Base-by-base conservation (phyloP, 495 filamentous ascomycete genomes). In the Daldinia vernicosa region DNA sequence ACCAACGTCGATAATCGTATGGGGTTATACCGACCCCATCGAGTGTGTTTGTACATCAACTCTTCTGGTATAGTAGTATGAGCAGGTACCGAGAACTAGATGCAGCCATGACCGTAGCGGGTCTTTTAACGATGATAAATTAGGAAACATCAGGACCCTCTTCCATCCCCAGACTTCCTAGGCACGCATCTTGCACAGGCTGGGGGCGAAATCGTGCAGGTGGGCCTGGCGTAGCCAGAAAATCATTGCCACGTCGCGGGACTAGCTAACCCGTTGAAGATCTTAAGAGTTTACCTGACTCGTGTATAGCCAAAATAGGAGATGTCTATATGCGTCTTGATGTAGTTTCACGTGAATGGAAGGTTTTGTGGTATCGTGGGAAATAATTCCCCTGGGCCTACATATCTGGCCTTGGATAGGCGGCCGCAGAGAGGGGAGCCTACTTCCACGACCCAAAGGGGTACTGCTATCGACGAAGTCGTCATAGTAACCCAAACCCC, bases 121-220 rank as follows among this genome's bases (percentile, higher is more conserved):
- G 27, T 62, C 28, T 32, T 26, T 37, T 9, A 22, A 22, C 17
- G 15, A 40, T 58, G 61, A 59, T 66, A 53, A 66, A 54, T 69
- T 68, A 35, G 70, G 66, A 61, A 64, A 66, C 22, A 53, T n/a
- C 51, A 69, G 40, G 66, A 55, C 60, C 45, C 35, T 45, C 30
- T 53, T 66, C 62, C 60, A 63, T 70, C 66, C 66, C 71, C 62
- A 67, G 59, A 66, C 37, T 74, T 70, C 67, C 57, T 67, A 32
- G 43, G 63, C 62, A 74, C 57, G 56, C 61, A 74, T 70, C 61
- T 66, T 62, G 59, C 61, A 63, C 67, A 70, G 70, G 62, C 62
- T 60, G 63, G 71, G 71, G 71, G 67, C 67, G 63, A 74, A 70
- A 67, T 74, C 63, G 67, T 70, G 67, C 71, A 70, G 63, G 71